Evolutionary conservation across 2,329 filamentous ascomycete genomes (phyloP), one percentile per base, ranked within the genome.

Genomic region (Aspergillus ruber): DNA sequence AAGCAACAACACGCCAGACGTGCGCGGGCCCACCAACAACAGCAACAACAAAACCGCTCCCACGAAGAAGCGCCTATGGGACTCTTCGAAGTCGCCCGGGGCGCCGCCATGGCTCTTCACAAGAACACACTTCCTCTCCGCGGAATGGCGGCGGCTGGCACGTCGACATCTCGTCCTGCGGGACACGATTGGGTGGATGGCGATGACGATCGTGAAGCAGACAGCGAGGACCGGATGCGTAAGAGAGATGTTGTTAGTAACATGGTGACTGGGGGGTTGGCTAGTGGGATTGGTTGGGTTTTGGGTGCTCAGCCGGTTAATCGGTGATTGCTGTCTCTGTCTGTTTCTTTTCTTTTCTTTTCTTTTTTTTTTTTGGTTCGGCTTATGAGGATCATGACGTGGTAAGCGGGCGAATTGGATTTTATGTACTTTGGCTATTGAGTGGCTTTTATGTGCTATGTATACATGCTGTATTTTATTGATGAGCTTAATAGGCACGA

Each of bases 221-320:
- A 55, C n/a, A 62, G 55, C 13, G 59, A 62, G 21, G 60, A 57
- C 1, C 64, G 67, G 38, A 68, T 75, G 13, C 62, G 74, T 38
- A 77, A 76, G 56, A 61, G 74, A 49, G 74, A 77, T 61, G 65
- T 83, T 68, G 79, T 84, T 42, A 80, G 80, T 49, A 83, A 75
- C 66, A 81, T 81, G 64, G 81, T 83, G 5, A 82, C 78, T 10
- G 80, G 79, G 2, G 80, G 79, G 6, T 62, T 84, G 58, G 80
- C 79, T 6, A 81, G 74, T 60, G 82, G 82, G 8, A 70, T 85
- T 57, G 82, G 82, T 7, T 85, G 82, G 82, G 78, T 84, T 48
- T 62, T 85, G 46, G 82, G 82, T 62, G 73, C 71, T 46, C 71
- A 74, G 50, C 71, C 72, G 12, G 66, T 71, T 41, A 65, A 68